Base-by-base conservation (phyloP, 768 basidiomycete species). In the Mycena albidolilacea region DNA sequence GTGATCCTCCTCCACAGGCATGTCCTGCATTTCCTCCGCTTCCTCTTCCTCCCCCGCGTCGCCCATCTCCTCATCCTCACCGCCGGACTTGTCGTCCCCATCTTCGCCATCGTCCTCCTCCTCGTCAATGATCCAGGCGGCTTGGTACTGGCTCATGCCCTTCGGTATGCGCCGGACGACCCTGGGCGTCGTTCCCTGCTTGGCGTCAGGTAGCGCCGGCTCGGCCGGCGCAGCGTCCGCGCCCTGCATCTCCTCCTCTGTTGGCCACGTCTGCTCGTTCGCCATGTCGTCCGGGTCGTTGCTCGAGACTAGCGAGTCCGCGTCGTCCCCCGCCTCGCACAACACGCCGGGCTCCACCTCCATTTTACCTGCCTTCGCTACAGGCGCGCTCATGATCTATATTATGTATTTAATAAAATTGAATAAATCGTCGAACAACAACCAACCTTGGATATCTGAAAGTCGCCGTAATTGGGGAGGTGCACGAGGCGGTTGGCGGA, bases 201-300 rank as follows among this genome's bases (percentile, higher is more conserved):
- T 80, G 0, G 94, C 94, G 73, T 93, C 92, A 2, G 94, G 91
- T 17, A 94, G 79, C 4, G 80, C 78, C 17, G 80, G 76, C 52
- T 77, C 80, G 0, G 75, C 73, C 12, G 84, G 80, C n/a, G 70
- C 66, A 38, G 79, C 75, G 5, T 74, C 80, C 5, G 75, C 72
- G 7, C 82, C 88, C 23, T 84, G 85, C 92, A 98, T 95, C 80
- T 98, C 97, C 78, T 98, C 97, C 80, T 98, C 96, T 0, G 96
- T 97, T 0, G 97, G 97, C 97, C 97, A 98, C 0, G 97, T 99
- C 81, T 99, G 97, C 78, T 99, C 97, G 79, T 97, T 98, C 44
- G 88, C 90, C 82, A 98, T 88, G 69, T 95, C 92, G 77, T 98
- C 97, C 5, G 93, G 95, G 30, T 94, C 91, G 80, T 97, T 97